Conservation (phyloP, 1,139 yeast species). For the Pichia sp. region DNA sequence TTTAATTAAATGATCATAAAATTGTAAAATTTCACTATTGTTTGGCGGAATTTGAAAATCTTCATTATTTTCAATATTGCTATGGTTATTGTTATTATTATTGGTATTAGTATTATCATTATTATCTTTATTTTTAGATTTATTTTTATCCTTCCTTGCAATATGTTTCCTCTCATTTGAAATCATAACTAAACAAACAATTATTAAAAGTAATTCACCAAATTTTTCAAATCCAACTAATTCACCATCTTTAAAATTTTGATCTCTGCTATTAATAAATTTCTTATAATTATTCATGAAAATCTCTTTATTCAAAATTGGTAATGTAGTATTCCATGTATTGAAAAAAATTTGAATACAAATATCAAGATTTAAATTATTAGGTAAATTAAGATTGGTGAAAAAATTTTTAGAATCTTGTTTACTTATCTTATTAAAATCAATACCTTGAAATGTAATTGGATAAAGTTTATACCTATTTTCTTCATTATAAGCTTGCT, state of each 20-base stretch:
- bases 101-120: too few species aligned
- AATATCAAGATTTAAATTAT: slow-evolving; percentile 50
- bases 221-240: slow-evolving; percentile 44
- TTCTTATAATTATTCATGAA: slow-evolving; percentile 53
- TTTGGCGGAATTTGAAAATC: slow-evolving; percentile 10
- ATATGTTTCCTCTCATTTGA: slow-evolving; percentile 31
- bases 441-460: slow-evolving; percentile 29
- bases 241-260: slow-evolving; percentile 34
- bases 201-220: slow-evolving; percentile 52
- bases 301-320: slow-evolving; percentile 58
- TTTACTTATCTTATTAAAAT: slow-evolving; percentile 30
- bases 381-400: slow-evolving; percentile 43
- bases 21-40: slow-evolving; percentile 27
- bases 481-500: slow-evolving; percentile 35
- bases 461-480: slow-evolving; percentile 23
- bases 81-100: too few species aligned
- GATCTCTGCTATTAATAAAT: slow-evolving; percentile 30
- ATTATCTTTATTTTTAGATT: slow-evolving; percentile 6
- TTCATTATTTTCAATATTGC: too few species aligned
- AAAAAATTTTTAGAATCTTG: slow-evolving; percentile 41
- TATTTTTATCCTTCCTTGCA: slow-evolving; percentile 1
- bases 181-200: slow-evolving; percentile 53
- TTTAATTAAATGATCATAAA: slow-evolving; percentile 29
- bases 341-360: slow-evolving; percentile 58
- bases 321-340: slow-evolving; percentile 70